Evolutionary conservation across 2,329 filamentous ascomycete genomes (phyloP), one percentile per base, ranked within the genome.

Genomic region (Penicillium brasilianum): DNA sequence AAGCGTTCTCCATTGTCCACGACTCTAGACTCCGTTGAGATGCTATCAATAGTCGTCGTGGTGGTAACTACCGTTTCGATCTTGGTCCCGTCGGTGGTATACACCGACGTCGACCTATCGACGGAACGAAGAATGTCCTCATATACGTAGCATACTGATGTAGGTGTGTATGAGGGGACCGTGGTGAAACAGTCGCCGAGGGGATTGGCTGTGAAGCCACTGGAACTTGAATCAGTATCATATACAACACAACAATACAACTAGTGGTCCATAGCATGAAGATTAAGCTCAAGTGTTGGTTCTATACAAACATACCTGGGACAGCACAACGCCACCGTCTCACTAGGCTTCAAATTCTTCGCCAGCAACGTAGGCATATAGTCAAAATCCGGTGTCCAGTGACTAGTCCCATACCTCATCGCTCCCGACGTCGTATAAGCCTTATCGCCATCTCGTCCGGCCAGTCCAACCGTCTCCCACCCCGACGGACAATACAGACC

Each of bases 261-360:
- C n/a, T n/a, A n/a, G n/a, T n/a, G n/a, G n/a, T n/a, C n/a, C n/a
- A n/a, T n/a, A n/a, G n/a, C n/a, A n/a, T n/a, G n/a, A n/a, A n/a
- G n/a, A n/a, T n/a, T n/a, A n/a, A n/a, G n/a, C n/a, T n/a, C n/a
- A n/a, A n/a, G n/a, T n/a, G n/a, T n/a, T n/a, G n/a, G n/a, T n/a
- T n/a, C n/a, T n/a, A n/a, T n/a, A n/a, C n/a, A n/a, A n/a, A 9
- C 37, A 9, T 39, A 48, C 44, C 25, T 30, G n/a, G 44, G 44
- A 48, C 44, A 48, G 30, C 44, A 48, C 44, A 48, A 30, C 22
- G 44, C 44, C 44, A 48, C 14, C 3, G 44, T 48, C 44, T 48
- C 44, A 30, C 44, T 48, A 11, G 44, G 44, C 44, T 18, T 13
- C 44, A 48, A 48, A 48, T 9, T 16, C 44, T 30, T 30, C 44